A percentile compares a stretch with the other conserved stretches of the same genome.
These are phyloP conservation scores for Scheffersomyces spartinae DNA, from an alignment of 805 yeast genomes.

Conservation along the genomic window DNA sequence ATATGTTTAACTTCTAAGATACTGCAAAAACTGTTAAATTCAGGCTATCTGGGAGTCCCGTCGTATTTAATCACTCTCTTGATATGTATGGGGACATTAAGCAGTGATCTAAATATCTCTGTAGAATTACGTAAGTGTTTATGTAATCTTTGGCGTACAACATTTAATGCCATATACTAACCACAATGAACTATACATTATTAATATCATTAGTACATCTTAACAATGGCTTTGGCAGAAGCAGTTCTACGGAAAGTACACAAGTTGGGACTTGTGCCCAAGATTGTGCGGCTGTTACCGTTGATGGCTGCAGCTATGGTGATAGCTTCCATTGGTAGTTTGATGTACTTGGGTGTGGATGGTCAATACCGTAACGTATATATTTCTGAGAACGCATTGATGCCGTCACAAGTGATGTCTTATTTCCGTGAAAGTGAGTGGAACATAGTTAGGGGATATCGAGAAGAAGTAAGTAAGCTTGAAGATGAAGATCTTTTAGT, in stretches of 20 bases:
- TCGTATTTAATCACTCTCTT: slow-evolving; percentile 1
- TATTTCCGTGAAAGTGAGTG: slow-evolving; percentile 91
- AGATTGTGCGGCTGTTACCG: slow-evolving; percentile 21
- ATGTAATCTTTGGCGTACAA: not conserved
- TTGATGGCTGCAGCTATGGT: slow-evolving; percentile 21
- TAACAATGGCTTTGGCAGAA: slow-evolving; percentile 34
- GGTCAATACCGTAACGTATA: slow-evolving; percentile 80
- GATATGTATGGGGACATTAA: not conserved
- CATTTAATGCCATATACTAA: not conserved
- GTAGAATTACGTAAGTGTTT: not conserved
- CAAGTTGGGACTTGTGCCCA: slow-evolving; percentile 28
- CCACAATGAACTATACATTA: slow-evolving; percentile 1
- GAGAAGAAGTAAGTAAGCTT: slow-evolving; percentile 42
- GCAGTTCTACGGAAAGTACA: slow-evolving; percentile 25
- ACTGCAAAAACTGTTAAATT: too few species aligned
- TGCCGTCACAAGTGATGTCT: slow-evolving; percentile 93
- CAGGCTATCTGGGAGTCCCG: slow-evolving; percentile 2
- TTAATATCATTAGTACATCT: not conserved
- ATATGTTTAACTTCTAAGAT: too few species aligned
- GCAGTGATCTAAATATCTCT: not conserved
- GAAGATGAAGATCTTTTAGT: slow-evolving; percentile 13
- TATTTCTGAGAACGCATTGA: slow-evolving; percentile 88
- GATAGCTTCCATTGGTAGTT: slow-evolving; percentile 24
- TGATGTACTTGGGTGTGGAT: slow-evolving; percentile 59
- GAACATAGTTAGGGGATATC: slow-evolving; percentile 80